A percentile compares a stretch with the other conserved stretches of the same genome.
phyloP scores from a whole-genome alignment of 2,329 filamentous ascomycete genomes.

The Calonectria crousiana region DNA sequence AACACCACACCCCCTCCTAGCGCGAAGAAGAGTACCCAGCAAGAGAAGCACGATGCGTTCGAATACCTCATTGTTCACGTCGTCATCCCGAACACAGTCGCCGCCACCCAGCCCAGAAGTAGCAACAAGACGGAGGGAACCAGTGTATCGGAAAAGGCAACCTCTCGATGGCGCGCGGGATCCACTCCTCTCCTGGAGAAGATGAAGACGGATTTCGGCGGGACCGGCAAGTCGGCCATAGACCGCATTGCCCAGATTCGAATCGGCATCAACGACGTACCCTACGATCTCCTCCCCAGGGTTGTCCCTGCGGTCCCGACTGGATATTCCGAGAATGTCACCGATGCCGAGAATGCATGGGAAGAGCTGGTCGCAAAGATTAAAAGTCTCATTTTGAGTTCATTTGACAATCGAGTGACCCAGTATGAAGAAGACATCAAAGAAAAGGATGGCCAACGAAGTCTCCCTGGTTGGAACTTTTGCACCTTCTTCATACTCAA shows the following conservation, averaged over 20 bases:
- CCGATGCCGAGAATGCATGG: slow-evolving; percentile 87
- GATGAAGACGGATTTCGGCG: slow-evolving; percentile 89
- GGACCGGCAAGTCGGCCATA: slow-evolving; percentile 73
- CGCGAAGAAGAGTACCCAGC: slow-evolving; percentile 69
- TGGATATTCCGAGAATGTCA: slow-evolving; percentile 76
- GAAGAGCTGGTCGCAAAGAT: slow-evolving; percentile 86
- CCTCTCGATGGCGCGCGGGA: slow-evolving; percentile 82
- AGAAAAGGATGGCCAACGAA: slow-evolving; percentile 89
- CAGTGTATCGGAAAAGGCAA: slow-evolving; percentile 73
- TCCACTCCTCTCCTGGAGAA: slow-evolving; percentile 91
- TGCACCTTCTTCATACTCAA: slow-evolving; percentile 99
- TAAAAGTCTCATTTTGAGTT: slow-evolving; percentile 86
- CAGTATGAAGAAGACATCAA: slow-evolving; percentile 98
- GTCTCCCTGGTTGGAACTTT: slow-evolving; percentile 96
- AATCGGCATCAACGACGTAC: slow-evolving; percentile 77
- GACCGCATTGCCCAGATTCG: slow-evolving; percentile 90
- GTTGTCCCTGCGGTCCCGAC: slow-evolving; percentile 73
- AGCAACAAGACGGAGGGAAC: slow-evolving; percentile 66
- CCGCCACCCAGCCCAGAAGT: slow-evolving; percentile 80
- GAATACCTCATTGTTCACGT: slow-evolving; percentile 97
- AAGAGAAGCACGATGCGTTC: slow-evolving; percentile 95
- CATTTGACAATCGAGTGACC: slow-evolving; percentile 89
- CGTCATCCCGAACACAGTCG: slow-evolving; percentile 86
- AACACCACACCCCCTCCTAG: slow-evolving; percentile 73
- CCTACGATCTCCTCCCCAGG: slow-evolving; percentile 72